Conservation (phyloP, 2,329 filamentous ascomycete species). For the Colletotrichum horii region DNA sequence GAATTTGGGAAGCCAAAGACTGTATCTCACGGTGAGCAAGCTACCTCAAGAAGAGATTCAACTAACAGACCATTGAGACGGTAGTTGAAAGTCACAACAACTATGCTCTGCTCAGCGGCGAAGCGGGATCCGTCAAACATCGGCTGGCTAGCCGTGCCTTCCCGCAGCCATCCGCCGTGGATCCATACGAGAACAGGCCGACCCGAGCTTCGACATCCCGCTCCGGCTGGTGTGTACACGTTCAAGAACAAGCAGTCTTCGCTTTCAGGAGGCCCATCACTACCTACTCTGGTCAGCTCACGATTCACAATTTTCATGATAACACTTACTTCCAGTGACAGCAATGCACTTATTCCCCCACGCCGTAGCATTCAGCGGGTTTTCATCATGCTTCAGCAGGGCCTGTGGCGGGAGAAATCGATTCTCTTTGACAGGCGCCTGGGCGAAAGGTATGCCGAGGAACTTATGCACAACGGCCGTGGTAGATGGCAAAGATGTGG, state of each 20-base stretch:
- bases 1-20: conserved; percentile 8
- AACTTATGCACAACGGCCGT: conserved; percentile 27
- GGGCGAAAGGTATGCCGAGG: conserved; percentile 35
- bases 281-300: neutral
- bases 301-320: neutral
- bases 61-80: neutral
- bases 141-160: neutral
- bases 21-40: neutral
- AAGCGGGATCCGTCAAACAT: conserved; percentile 7
- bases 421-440: conserved; percentile 22
- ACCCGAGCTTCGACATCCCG: neutral
- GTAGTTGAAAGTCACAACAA: conserved; percentile 14
- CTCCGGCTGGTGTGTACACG: conserved; percentile 30
- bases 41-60: neutral
- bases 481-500: neutral
- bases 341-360: neutral
- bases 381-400: neutral
- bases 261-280: conserved; percentile 21
- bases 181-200: conserved; percentile 19
- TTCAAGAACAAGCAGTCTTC: conserved; percentile 41
- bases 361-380: neutral
- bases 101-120: neutral
- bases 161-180: conserved; percentile 18
- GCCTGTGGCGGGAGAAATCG: neutral
- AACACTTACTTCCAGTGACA: neutral